Evolutionary conservation across 2,329 filamentous ascomycete genomes (phyloP).

Genomic region (Biscogniauxia mediterranea): DNA sequence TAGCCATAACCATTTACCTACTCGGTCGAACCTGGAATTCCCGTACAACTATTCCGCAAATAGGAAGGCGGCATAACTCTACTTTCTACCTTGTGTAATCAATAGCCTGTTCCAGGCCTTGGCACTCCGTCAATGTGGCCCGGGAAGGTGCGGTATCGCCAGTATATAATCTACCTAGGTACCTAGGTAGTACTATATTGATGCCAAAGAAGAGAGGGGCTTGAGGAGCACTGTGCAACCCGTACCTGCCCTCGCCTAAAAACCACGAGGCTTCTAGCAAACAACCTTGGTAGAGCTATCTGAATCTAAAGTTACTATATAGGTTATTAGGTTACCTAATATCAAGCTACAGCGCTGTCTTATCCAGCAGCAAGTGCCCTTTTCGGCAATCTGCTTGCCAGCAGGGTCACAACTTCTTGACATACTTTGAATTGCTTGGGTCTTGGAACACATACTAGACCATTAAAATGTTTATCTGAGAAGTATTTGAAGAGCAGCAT

Average conservation of each 20-base stretch:
- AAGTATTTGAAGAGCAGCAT: no score
- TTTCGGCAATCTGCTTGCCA: no score
- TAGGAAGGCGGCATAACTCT: neutral
- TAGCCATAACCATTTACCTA: slow-evolving; percentile 6
- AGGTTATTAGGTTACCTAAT: no score
- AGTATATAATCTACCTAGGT: neutral
- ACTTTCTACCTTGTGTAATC: neutral
- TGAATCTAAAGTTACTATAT: neutral
- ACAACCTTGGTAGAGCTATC: neutral
- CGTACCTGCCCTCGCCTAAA: neutral
- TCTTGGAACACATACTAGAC: no score
- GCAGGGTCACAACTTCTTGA: no score
- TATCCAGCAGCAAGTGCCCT: no score
- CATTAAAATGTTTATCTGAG: no score
- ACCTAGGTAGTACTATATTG: no score
- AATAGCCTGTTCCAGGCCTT: neutral
- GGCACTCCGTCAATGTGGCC: neutral
- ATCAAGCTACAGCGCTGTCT: no score
- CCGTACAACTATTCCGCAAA: neutral
- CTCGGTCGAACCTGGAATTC: neutral
- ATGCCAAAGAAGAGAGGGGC: no score
- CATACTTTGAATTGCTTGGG: no score
- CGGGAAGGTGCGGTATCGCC: neutral
- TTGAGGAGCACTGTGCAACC: neutral
- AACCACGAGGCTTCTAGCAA: neutral